Evolutionary conservation across 2,329 filamentous ascomycete genomes (phyloP), one percentile per base, ranked within the genome.

Genomic region (Claviceps quebecensis): DNA sequence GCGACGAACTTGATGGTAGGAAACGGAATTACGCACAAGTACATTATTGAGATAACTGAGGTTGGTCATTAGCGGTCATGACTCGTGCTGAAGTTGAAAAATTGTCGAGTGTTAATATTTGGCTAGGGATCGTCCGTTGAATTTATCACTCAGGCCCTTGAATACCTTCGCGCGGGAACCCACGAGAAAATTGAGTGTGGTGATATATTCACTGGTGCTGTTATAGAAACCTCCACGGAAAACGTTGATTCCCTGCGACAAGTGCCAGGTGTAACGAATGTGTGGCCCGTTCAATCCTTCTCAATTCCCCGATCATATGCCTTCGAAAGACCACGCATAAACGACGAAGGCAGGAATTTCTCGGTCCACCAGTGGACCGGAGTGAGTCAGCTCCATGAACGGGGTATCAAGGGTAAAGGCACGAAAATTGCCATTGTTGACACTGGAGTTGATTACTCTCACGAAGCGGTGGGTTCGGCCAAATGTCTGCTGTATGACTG

Each of bases 341-440:
- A 50, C 34, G 34, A 50, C 4, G 43, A 43, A 67, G 66, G 45
- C 68, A 67, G 65, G n/a, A 68, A 70, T 44, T 37, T 45, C 17
- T 47, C 52, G n/a, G 49, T 49, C 36, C 59, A 61, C 38, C 51
- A 39, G 16, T 65, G 64, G 60, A 71, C 68, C 4, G 67, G 67
- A 3, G 68, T 71, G 1, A 63, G 68, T 22, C 63, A 59, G 49
- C 60, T 70, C 2, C 69, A 71, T 41, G 58, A 59, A 17, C 56
- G 57, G n/a, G 68, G 68, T 2, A 63, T 69, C 16, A 57, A 61
- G 8, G 69, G 69, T 3, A 65, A 64, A 44, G 68, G 67, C 1
- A 65, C 61, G 14, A 69, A 61, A 37, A 58, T 71, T 37, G 68
- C 67, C 8, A 58, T 71, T 29, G 63, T 71, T 40, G 69, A 71